phyloP scores from a whole-genome alignment of 1,284 basidiomycete genomes.

The Tausonia pullulans region DNA sequence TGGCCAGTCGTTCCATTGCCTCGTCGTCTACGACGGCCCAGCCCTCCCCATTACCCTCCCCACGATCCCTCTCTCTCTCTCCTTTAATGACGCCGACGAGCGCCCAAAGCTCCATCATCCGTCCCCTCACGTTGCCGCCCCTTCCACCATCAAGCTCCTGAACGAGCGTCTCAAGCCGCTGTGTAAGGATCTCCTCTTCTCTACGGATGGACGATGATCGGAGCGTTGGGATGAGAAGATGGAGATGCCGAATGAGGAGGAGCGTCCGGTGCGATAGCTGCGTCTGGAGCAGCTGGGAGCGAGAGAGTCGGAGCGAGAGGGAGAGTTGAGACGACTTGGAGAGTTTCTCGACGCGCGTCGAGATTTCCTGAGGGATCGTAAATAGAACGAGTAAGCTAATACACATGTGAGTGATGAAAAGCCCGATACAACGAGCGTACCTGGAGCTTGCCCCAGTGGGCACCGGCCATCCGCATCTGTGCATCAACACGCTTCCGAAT shows the following conservation, averaged over 20 bases:
- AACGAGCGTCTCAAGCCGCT: slow-evolving; percentile 60
- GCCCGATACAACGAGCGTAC: slow-evolving; percentile 28
- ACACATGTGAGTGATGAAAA: neutral
- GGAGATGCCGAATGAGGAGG: slow-evolving; percentile 40
- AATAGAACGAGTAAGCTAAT: neutral
- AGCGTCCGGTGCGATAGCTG: slow-evolving; percentile 65
- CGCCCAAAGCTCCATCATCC: slow-evolving; percentile 75
- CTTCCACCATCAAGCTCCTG: slow-evolving; percentile 52
- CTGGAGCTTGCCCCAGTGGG: slow-evolving; percentile 60
- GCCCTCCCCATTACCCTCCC: slow-evolving; percentile 37
- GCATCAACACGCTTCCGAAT: slow-evolving; percentile 68
- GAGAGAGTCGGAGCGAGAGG: slow-evolving; percentile 56
- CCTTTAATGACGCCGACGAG: slow-evolving; percentile 65
- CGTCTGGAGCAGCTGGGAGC: slow-evolving; percentile 54
- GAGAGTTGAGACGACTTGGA: slow-evolving; percentile 55
- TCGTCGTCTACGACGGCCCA: slow-evolving; percentile 81
- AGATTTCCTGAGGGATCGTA: slow-evolving; percentile 45
- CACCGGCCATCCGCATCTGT: slow-evolving; percentile 55
- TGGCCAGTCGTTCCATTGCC: slow-evolving; percentile 59
- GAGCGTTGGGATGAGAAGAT: slow-evolving; percentile 60
- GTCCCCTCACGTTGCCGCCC: slow-evolving; percentile 40
- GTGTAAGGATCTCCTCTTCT: slow-evolving; percentile 63
- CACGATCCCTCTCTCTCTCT: slow-evolving; percentile 44
- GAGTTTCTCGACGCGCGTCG: slow-evolving; percentile 51
- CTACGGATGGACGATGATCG: slow-evolving; percentile 66